Percentiles rank a stretch among this genome's conserved stretches.
phyloP scores from a whole-genome alignment of 1,284 basidiomycete species.

The Marasmius sp. region DNA sequence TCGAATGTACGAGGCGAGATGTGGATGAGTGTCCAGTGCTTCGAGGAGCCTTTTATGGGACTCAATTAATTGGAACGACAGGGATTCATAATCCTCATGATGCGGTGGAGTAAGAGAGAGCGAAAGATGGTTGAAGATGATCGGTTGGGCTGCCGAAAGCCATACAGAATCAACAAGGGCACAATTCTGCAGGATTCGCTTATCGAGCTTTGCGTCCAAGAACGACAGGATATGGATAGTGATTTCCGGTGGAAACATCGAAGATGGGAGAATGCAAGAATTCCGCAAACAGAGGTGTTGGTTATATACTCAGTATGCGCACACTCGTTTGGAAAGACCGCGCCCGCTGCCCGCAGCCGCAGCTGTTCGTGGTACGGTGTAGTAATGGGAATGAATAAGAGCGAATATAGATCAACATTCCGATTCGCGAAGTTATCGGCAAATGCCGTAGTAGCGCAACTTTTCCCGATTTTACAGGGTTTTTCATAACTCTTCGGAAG shows the following conservation, averaged over 20 bases:
- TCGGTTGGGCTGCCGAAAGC: not conserved
- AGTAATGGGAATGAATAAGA: no score
- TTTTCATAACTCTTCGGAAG: no score
- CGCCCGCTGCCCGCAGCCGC: no score
- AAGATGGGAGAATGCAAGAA: no score
- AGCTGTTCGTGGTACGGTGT: no score
- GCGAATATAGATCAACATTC: no score
- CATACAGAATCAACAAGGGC: not conserved
- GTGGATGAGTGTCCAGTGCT: not conserved
- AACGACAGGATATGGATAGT: not conserved
- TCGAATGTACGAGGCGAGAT: not conserved
- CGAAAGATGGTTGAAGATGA: not conserved
- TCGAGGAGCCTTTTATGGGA: not conserved
- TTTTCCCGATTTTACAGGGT: no score
- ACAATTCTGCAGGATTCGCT: not conserved
- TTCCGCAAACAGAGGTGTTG: no score
- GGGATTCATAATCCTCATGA: not conserved
- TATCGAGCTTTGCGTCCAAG: not conserved
- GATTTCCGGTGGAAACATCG: not conserved
- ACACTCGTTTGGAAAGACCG: no score
- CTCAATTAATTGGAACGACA: not conserved
- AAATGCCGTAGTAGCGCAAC: no score
- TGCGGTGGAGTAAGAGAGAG: not conserved
- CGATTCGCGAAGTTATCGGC: no score
- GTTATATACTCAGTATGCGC: no score